Percentiles rank a stretch among this genome's conserved stretches.
Evolutionary conservation across 495 filamentous ascomycete species (phyloP).

Genomic region (Cercophora samala): DNA sequence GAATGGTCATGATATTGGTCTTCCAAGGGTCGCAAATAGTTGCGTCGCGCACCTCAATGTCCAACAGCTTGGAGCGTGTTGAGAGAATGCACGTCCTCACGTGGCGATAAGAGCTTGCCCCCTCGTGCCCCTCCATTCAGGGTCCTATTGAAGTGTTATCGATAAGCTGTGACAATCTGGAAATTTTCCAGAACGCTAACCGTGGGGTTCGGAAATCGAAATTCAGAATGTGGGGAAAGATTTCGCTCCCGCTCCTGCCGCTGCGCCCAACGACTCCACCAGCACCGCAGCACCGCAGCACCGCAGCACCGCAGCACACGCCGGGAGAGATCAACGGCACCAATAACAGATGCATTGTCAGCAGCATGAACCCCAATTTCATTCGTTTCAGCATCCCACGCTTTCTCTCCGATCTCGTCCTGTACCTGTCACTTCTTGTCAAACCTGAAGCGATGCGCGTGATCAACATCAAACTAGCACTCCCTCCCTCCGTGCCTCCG

Average conservation of each 20-base stretch:
- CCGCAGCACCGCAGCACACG: too few relatives aligned
- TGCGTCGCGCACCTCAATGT: neutral
- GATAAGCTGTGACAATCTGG: neutral
- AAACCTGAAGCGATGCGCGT: neutral
- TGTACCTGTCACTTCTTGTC: neutral
- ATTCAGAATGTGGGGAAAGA: neutral
- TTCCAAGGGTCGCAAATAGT: neutral
- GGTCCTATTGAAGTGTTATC: neutral
- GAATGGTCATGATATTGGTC: conserved; percentile 38
- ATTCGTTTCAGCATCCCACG: neutral
- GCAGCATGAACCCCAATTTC: neutral
- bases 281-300: too few relatives aligned
- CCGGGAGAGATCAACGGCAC: neutral
- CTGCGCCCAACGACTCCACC: neutral
- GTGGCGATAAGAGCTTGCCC: conserved; percentile 18
- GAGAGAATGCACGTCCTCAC: conserved; percentile 16
- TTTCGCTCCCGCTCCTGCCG: neutral
- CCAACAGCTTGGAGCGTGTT: conserved; percentile 2
- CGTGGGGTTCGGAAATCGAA: neutral
- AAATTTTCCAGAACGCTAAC: neutral
- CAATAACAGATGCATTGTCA: neutral
- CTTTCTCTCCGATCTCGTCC: neutral
- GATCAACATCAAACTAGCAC: neutral
- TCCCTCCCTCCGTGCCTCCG: neutral
- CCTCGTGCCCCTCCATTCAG: neutral